Evolutionary conservation across 1,284 basidiomycete genomes (phyloP).

Genomic region (Gastroboletus turbinatus): DNA sequence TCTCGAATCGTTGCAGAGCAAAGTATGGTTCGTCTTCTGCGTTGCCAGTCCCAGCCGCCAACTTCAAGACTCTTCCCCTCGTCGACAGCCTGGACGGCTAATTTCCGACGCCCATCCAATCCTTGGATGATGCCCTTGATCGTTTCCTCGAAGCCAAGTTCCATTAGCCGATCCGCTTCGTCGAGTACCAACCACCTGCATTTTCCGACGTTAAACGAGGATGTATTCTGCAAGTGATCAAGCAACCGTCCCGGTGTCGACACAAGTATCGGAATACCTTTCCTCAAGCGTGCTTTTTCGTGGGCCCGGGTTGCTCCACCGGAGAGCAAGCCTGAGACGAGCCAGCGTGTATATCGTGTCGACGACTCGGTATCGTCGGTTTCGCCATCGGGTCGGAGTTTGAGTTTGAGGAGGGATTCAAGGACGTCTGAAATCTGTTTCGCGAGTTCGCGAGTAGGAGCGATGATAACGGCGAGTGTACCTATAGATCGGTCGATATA

Average conservation of each 20-base stretch:
- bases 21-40: constrained; percentile 78
- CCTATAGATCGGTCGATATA: constrained; percentile 90
- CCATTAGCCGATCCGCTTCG: constrained; percentile 96
- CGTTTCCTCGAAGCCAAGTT: constrained; percentile 94
- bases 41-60: constrained; percentile 85
- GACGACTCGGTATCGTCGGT: constrained; percentile 47
- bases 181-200: constrained; percentile 96
- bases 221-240: constrained; percentile 92
- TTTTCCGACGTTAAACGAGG: constrained; percentile 89
- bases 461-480: constrained; percentile 92
- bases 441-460: constrained; percentile 92
- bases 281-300: constrained; percentile 63
- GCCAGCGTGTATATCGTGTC: constrained; percentile 81
- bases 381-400: constrained; percentile 63
- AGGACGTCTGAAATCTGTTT: constrained; percentile 95
- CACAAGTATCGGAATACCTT: constrained; percentile 81
- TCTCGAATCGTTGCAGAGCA: constrained; percentile 97
- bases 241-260: constrained; percentile 96
- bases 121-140: constrained; percentile 86
- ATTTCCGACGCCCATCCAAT: constrained; percentile 75
- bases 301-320: constrained; percentile 77
- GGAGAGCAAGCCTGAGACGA: constrained; percentile 90
- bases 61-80: constrained; percentile 73
- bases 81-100: constrained; percentile 70
- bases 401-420: constrained; percentile 82